Percentiles rank a stretch among this genome's conserved stretches.
These are phyloP conservation scores for Ceratopteris richardii DNA, from an alignment of 75 land plant genomes.

Conservation along the genomic window DNA sequence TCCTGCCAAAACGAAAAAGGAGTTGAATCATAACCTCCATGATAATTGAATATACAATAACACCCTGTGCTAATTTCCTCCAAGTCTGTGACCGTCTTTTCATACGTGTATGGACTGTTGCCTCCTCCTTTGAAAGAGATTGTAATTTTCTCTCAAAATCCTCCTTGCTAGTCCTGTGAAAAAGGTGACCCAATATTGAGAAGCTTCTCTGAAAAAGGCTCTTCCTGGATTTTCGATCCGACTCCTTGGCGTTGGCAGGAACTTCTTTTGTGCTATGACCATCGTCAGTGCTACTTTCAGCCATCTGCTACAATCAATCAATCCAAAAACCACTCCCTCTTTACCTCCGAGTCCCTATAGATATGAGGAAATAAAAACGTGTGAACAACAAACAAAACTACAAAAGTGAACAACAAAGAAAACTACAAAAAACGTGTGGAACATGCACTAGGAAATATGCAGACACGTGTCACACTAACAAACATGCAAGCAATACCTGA, in stretches of 20 bases:
- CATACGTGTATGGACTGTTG: constrained; percentile 57
- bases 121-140: constrained; percentile 86
- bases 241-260: neutral
- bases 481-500: too few species aligned
- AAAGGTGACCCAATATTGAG: constrained; percentile 13
- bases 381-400: too few species aligned
- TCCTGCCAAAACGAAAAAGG: too few species aligned
- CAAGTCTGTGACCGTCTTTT: constrained; percentile 57
- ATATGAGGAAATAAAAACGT: too few species aligned
- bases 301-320: constrained; percentile 3
- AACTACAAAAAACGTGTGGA: too few species aligned
- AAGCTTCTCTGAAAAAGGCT: neutral
- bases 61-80: constrained; percentile 44
- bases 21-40: constrained; percentile 43
- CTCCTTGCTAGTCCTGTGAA: constrained; percentile 33
- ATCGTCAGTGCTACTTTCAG: constrained; percentile 4
- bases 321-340: too few species aligned
- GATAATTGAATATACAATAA: constrained; percentile 57
- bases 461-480: too few species aligned
- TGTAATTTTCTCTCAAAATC: constrained; percentile 83
- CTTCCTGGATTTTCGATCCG: neutral
- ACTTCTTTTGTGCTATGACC: neutral
- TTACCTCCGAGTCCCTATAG: too few species aligned
- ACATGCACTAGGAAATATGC: too few species aligned
- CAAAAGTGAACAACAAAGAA: too few species aligned